Evolutionary conservation across 768 basidiomycete species (phyloP).

Genomic region (Collybiopsis confluens): DNA sequence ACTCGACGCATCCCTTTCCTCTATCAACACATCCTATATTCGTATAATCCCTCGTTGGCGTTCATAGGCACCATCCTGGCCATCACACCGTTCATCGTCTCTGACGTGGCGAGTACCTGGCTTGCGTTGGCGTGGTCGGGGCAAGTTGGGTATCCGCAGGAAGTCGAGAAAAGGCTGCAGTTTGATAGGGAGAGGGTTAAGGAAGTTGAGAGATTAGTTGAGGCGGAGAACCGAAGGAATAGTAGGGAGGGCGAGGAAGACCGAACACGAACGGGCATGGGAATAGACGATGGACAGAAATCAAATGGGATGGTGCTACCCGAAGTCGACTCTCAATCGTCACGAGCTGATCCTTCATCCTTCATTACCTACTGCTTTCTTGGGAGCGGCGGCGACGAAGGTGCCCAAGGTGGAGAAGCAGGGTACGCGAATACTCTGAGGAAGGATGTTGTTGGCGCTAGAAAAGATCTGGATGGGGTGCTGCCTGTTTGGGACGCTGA

Average conservation of each 20-base stretch:
- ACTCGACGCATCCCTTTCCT: slow-evolving; percentile 36
- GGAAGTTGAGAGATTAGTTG: slow-evolving; percentile 12
- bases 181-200: slow-evolving; percentile 34
- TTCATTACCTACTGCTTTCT: slow-evolving; percentile 32
- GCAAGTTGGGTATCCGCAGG: slow-evolving; percentile 28
- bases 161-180: slow-evolving; percentile 26
- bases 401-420: slow-evolving; percentile 22
- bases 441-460: slow-evolving; percentile 21
- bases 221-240: background rate
- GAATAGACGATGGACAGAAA: too few species aligned
- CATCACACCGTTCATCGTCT: slow-evolving; percentile 44
- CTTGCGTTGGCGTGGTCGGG: slow-evolving; percentile 38
- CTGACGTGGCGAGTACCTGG: slow-evolving; percentile 48
- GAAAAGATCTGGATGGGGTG: background rate
- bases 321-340: slow-evolving; percentile 10
- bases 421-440: slow-evolving; percentile 29
- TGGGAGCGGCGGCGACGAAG: slow-evolving; percentile 9
- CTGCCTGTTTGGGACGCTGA: background rate
- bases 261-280: background rate
- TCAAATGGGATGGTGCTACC: slow-evolving; percentile 11
- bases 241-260: background rate
- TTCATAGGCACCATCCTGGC: slow-evolving; percentile 39
- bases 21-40: slow-evolving; percentile 42
- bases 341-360: slow-evolving; percentile 17
- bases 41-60: slow-evolving; percentile 40